Base-by-base conservation (phyloP, 345 rosid species). In the Microthlaspi erraticum region DNA sequence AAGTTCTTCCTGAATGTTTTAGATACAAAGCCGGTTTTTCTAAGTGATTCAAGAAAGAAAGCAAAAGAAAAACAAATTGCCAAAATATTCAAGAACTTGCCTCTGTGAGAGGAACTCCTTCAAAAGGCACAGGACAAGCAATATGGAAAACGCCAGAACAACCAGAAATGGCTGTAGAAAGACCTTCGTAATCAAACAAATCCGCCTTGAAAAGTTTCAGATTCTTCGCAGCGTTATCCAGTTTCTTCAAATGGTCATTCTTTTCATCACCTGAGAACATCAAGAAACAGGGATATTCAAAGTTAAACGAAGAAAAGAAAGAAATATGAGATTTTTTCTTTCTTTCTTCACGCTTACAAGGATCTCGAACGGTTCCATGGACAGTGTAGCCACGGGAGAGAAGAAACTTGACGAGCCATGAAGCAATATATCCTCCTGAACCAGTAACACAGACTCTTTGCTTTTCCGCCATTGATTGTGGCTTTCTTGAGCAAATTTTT, bases 341-440 rank as follows among this genome's bases (percentile, higher is more conserved):
- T 16, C 12, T 42, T 17, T 38, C 38, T 42, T 16, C 1, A 12
- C 1, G 4, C 42, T 78, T 80, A 87, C 83, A 29, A n/a, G 87
- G 87, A 41, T 85, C 83, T 68, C 86, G 71, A 43, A 85, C 81
- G 5, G 87, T 87, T 71, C 87, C 92, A 70, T 81, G 84, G 56
- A 83, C 87, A 59, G 44, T 29, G 77, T 79, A 82, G 33, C 78
- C 84, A 51, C 74, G 70, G 46, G 83, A 82, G 75, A 89, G 85
- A 44, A 89, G 87, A 70, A 79, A 43, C 77, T 83, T 85, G 33
- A 84, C 76, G 11, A 85, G 68, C 79, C 79, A 76, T 20, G 75
- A 70, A 76, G 71, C 79, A 5, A 76, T 63, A 50, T 48, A 76
- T 13, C 90, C 95, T 75, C 88, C 90, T 34, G 96, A 81, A 32